Percentiles rank a stretch among this genome's conserved stretches.
Conservation (phyloP, 306 rosid species). For the Erythrophleum fordii region DNA sequence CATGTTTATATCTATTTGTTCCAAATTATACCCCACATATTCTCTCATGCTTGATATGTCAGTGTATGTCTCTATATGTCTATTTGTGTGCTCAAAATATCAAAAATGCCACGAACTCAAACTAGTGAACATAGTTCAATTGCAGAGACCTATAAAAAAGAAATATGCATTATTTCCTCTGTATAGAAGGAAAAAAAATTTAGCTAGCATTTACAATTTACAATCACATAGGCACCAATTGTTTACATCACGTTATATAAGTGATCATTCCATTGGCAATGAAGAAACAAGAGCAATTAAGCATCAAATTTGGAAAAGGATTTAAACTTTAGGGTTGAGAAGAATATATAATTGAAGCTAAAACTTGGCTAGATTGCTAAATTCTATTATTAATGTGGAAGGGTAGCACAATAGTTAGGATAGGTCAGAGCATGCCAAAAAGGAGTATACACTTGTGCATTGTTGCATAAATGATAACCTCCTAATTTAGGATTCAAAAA, state of each 20-base stretch:
- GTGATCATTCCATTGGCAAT: not conserved
- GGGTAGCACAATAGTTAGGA: not conserved
- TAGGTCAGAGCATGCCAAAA: not conserved
- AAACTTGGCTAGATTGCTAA: not conserved
- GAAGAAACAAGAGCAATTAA: not conserved
- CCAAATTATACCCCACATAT: no score
- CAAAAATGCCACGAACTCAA: no score
- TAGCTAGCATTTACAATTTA: not conserved
- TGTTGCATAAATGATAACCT: not conserved
- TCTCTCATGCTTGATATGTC: no score
- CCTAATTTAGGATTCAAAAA: no score
- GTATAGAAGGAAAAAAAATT: not conserved
- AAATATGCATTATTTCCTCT: not conserved
- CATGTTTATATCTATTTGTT: no score
- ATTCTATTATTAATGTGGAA: not conserved
- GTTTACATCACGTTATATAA: not conserved
- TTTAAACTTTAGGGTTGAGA: not conserved
- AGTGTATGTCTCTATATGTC: no score
- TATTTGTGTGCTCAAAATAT: no score
- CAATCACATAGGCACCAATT: not conserved
- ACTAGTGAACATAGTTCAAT: no score
- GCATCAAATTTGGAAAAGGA: not conserved
- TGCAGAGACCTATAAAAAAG: conserved; percentile 49
- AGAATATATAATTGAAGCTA: no score
- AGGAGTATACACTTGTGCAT: not conserved